Percentiles rank a stretch among this genome's conserved stretches.
Evolutionary conservation across 2,329 filamentous ascomycete species (phyloP).

Genomic region (Arthrobotrys megalospora): DNA sequence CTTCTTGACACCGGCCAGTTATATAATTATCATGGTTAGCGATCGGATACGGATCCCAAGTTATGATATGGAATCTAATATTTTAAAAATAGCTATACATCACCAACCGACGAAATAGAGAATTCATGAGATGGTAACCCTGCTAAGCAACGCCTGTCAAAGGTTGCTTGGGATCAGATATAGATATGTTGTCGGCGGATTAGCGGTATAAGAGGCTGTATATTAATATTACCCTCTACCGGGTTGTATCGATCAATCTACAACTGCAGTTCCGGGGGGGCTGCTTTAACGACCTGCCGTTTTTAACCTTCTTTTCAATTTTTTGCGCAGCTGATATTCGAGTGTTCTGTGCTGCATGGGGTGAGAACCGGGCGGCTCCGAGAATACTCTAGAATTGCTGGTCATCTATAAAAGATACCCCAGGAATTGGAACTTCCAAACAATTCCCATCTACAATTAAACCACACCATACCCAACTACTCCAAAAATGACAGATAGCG

Average conservation of each 20-base stretch:
- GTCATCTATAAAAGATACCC: conserved; percentile 12
- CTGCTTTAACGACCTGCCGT: conserved; percentile 13
- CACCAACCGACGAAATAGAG: too few species aligned
- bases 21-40: too few species aligned
- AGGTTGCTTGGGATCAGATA: too few species aligned
- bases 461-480: background rate
- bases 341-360: background rate
- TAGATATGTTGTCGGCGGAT: too few species aligned
- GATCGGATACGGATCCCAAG: too few species aligned
- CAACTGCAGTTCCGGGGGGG: background rate
- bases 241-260: background rate
- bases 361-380: conserved; percentile 51
- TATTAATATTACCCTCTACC: background rate
- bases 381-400: background rate
- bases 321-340: conserved; percentile 1
- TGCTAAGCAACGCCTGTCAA: too few species aligned
- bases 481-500: conserved; percentile 8
- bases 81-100: too few species aligned
- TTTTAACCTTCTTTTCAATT: conserved; percentile 29
- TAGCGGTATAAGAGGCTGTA: too few species aligned
- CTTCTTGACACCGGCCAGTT: too few species aligned
- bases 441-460: background rate
- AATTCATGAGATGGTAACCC: too few species aligned
- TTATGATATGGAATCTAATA: too few species aligned
- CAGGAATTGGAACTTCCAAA: background rate